Evolutionary conservation across 768 basidiomycete species (phyloP), one percentile per base, ranked within the genome.

Genomic region (Asterophora parasitica): DNA sequence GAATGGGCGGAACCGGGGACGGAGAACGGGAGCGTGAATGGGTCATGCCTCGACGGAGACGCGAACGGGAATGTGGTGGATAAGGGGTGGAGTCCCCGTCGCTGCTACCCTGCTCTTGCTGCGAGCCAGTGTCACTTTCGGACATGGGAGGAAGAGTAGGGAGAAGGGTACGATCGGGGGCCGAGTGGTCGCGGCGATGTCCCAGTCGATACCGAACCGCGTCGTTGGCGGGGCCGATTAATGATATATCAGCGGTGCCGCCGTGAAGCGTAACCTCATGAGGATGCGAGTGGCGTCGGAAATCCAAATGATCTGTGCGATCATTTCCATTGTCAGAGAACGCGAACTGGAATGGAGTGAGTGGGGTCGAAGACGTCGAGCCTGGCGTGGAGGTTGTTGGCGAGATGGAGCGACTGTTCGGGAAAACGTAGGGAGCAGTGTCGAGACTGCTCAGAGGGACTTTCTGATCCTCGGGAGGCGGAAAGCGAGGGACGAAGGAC

Each of bases 241-340:
- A 60, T 15, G 85, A 81, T 38, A 88, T 76, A 62, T 88, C 82
- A 30, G 87, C 81, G 5, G 82, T 84, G 48, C 84, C 85, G 39
- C 83, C 83, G 48, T 87, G 85, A 30, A 88, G 74, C 8, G 82
- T 81, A 40, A 87, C 76, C 50, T 87, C 82, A 51, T 77, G 78
- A 38, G 72, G 62, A 59, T 67, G 69, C 20, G 77, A 70, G 53
- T 77, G 74, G 50, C 82, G 77, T 57, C 83, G 79, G 59, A 79
- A 85, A 65, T 81, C 81, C 63, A 80, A 84, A 23, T 23, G 23
- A 41, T 85, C 83, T 48, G 77, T 38, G 39, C 80, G 76, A 46
- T 85, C 82, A 50, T 79, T 78, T 33, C 69, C 58, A 41, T 74
- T 69, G 44, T 85, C 82, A 32, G 79, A 70, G 59, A 83, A 86